Conservation (phyloP, 139 green algal species). For the Picochlorum sp. region DNA sequence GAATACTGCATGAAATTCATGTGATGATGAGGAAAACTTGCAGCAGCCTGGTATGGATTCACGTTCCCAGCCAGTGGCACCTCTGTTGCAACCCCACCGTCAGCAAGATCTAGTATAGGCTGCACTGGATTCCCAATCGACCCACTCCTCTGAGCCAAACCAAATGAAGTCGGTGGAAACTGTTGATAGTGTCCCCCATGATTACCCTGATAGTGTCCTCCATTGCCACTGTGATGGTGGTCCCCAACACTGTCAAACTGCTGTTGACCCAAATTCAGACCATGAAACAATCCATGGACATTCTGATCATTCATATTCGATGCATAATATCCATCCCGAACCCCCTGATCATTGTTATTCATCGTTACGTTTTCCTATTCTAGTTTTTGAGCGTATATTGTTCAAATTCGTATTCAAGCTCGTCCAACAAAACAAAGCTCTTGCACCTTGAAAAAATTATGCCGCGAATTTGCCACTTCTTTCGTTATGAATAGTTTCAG, state of each 20-base stretch:
- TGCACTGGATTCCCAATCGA: background rate
- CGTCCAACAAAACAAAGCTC: no score
- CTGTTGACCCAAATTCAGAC: background rate
- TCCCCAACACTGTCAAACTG: background rate
- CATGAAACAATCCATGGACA: constrained; percentile 1
- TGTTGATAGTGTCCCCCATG: no score
- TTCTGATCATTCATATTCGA: background rate
- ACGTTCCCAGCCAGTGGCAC: background rate
- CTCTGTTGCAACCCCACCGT: background rate
- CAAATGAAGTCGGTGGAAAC: no score
- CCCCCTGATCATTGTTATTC: background rate
- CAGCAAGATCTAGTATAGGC: background rate
- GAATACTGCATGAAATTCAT: background rate
- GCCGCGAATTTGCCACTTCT: no score
- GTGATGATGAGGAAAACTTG: constrained; percentile 1
- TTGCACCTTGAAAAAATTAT: no score
- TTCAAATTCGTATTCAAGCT: background rate
- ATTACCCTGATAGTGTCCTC: no score
- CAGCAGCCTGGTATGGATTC: background rate
- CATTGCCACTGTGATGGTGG: no score
- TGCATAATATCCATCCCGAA: background rate
- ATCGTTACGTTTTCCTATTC: background rate
- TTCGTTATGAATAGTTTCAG: no score
- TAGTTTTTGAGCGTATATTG: background rate
- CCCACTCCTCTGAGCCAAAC: no score